Evolutionary conservation across 2,329 filamentous ascomycete species (phyloP), one percentile per base, ranked within the genome.

Genomic region (Pseudocercospora pini-densiflorae): DNA sequence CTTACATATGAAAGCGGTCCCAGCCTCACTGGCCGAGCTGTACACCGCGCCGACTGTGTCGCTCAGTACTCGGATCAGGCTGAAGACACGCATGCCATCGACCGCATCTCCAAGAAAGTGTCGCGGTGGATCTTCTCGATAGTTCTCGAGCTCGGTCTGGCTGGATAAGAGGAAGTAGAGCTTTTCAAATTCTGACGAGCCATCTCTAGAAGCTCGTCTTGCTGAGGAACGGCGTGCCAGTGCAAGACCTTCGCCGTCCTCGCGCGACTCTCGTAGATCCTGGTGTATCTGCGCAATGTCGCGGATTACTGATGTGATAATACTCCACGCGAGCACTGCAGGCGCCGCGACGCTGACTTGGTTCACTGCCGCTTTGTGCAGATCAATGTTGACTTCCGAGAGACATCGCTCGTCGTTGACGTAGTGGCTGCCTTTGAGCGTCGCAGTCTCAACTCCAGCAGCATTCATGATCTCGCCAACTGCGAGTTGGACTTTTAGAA

Each of bases 321-420:
- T 82, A 3, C 90, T 88, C 94, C 94, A 98, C 2, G 91, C 88
- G 71, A 96, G 91, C 21, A 92, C 86, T 19, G 92, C 88, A 1
- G 92, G 92, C 63, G 87, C 88, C 21, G 91, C 91, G 40, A 87
- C 87, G 43, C 84, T 81, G n/a, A 87, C 83, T 16, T 85, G 85
- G 21, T 80, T 76, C 29, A 83, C 83, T 12, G 88, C 85, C 7
- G 89, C 87, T 23, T 31, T 58, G 29, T 58, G 54, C 31, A 58
- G 23, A 63, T 83, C 81, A 24, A 90, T 79, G 36, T 97, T 84
- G n/a, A 90, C 86, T 61, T 86, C 86, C 71, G 94, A 92, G 14
- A 97, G 86, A 21, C 91, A 87, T 6, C 88, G 85, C 2, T 88
- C 86, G 59, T 91, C 89, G 19, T 90, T 83, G 55, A 96, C 82